Conservation (phyloP, 2,329 filamentous ascomycete genomes). For the Fragosphaeria purpurea region DNA sequence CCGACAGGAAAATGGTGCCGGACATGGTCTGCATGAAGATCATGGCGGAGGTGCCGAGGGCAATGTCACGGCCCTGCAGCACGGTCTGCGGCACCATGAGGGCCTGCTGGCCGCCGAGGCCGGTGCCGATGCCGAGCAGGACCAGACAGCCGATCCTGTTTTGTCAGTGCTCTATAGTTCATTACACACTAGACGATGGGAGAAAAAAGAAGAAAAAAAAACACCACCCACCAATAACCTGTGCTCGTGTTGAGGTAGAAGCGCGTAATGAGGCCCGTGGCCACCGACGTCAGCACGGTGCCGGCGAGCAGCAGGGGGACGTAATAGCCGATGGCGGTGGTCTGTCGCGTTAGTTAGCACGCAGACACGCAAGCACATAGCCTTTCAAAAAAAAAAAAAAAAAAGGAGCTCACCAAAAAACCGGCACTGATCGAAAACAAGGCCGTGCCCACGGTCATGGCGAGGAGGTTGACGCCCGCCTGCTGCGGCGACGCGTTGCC, state of each 20-base stretch:
- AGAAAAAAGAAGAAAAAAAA: neutral
- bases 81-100: conserved; percentile 19
- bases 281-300: conserved; percentile 14
- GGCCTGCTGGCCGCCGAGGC: conserved; percentile 19
- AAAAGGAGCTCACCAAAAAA: conserved; percentile 5
- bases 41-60: conserved; percentile 18
- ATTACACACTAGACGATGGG: conserved; percentile 12
- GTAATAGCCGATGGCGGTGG: conserved; percentile 18
- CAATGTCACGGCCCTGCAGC: conserved; percentile 16
- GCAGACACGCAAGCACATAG: too few relatives aligned
- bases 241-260: conserved; percentile 14
- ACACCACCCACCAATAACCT: conserved; percentile 3
- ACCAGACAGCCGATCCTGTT: conserved; percentile 17
- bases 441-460: conserved; percentile 6
- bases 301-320: conserved; percentile 17
- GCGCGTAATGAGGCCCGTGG: conserved; percentile 14
- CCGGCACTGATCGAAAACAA: conserved; percentile 7
- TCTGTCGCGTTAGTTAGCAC: neutral
- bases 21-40: conserved; percentile 19
- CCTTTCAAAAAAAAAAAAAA: neutral
- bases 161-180: too few relatives aligned
- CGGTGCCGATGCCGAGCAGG: conserved; percentile 19
- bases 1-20: conserved; percentile 17
- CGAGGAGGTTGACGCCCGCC: conserved; percentile 18
- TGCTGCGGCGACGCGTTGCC: conserved; percentile 16